Evolutionary conservation across 2,329 filamentous ascomycete genomes (phyloP).

Genomic region (Sporothrix humicola): DNA sequence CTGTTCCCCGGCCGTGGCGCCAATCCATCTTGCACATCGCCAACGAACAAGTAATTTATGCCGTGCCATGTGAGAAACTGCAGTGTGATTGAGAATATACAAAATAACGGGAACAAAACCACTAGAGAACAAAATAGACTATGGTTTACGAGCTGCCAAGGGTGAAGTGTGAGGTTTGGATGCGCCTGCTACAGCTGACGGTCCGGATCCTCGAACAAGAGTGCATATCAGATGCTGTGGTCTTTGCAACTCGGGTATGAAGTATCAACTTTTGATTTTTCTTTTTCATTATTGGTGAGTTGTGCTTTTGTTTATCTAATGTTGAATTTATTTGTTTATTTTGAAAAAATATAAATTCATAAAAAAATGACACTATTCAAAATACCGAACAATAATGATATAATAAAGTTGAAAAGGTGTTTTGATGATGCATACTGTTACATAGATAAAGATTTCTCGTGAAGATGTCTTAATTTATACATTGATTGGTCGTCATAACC

Average conservation of each 20-base stretch:
- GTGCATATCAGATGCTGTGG: background rate
- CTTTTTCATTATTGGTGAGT: background rate
- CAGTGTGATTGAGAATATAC: background rate
- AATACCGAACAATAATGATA: too few relatives aligned
- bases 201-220: background rate
- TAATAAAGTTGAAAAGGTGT: too few relatives aligned
- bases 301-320: background rate
- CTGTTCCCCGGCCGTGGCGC: background rate
- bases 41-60: slow-evolving; percentile 10
- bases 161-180: background rate
- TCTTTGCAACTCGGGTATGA: background rate
- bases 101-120: background rate
- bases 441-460: too few relatives aligned
- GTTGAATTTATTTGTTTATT: background rate
- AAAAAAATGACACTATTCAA: too few relatives aligned
- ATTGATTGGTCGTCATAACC: too few relatives aligned
- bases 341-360: too few relatives aligned
- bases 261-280: background rate
- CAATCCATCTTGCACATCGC: background rate
- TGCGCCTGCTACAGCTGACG: background rate
- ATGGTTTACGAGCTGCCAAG: background rate
- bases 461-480: too few relatives aligned
- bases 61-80: background rate
- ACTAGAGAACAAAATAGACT: background rate
- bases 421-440: too few relatives aligned